Base-by-base conservation (phyloP, 371 early-diverging fungal genomes). In the Mortierella sp. region DNA sequence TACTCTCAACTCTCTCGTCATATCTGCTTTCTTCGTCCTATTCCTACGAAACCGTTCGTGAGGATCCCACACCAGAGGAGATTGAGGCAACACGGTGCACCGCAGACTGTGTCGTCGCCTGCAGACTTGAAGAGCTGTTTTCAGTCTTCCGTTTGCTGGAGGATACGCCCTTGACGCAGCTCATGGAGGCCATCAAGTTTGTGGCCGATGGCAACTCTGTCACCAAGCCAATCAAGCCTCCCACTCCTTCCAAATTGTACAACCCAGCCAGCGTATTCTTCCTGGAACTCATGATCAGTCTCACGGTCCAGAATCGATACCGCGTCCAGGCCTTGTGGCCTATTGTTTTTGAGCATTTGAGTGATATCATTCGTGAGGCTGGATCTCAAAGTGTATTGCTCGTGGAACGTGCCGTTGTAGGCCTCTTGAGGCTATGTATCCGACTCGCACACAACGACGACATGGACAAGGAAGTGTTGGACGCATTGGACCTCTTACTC, bases 331-430 rank as follows among this genome's bases (percentile, higher is more conserved):
- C 85, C 34, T 72, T 91, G 44, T 92, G 94, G 91, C 83, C 90
- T 9, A 81, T 84, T 46, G 82, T 92, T 2, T 90, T 88, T 45
- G 82, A 82, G 39, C 86, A 91, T 17, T 81, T 92, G 48, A 88
- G 88, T 67, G 87, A 88, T 37, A 85, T 91, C 45, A 73, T 93
- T 14, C 86, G 86, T 29, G 81, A 88, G 37, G 91, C 93, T 16
- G 86, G 89, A 41, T 84, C 79, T n/a, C 84, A 90, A 54, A 89
- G 91, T 65, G 83, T 83, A 1, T 66, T 90, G 54, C 77, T 90
- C 21, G 84, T 94, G 9, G 93, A 95, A 68, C 82, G 94, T n/a
- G 85, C 90, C 0, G 92, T 93, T 1, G 90, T 91, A 14, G 92
- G 89, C 0, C 70, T 95, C 24, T 65, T 95, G 58, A 71, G 90